A percentile compares a stretch with the other conserved stretches of the same genome.
These are phyloP conservation scores for Biscogniauxia sp. DNA, from an alignment of 2,329 filamentous ascomycete species.

Conservation along the genomic window DNA sequence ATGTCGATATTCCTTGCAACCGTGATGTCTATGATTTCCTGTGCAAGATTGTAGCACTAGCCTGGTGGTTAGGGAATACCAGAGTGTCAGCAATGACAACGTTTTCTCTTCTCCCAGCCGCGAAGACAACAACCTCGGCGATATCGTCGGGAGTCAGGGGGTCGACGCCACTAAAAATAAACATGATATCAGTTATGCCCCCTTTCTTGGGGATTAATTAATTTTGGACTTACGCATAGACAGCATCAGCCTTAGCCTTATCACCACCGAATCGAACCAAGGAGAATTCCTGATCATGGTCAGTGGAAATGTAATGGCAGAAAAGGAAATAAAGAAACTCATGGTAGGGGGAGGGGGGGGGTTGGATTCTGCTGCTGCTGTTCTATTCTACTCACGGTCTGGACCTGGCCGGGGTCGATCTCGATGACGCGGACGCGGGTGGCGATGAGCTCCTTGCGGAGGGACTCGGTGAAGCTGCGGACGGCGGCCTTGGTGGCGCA, in stretches of 20 bases:
- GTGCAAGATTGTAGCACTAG: conserved; percentile 28
- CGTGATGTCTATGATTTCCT: conserved; percentile 21
- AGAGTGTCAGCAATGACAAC: conserved; percentile 77
- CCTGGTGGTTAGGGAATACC: conserved; percentile 75
- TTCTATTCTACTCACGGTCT: conserved; percentile 47
- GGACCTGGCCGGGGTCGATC: conserved; percentile 75
- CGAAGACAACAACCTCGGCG: conserved; percentile 74
- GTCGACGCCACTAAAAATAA: conserved; percentile 42
- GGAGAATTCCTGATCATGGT: conserved; percentile 59
- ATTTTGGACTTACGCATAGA: conserved; percentile 51
- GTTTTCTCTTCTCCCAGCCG: conserved; percentile 73
- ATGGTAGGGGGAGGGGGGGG: too few relatives aligned
- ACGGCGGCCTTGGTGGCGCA: conserved; percentile 77
- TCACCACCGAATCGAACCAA: conserved; percentile 75
- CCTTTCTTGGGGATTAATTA: background rate
- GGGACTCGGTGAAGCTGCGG: conserved; percentile 67
- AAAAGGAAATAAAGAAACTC: too few relatives aligned
- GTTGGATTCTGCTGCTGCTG: too few relatives aligned
- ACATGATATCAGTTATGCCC: conserved; percentile 16
- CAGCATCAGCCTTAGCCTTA: conserved; percentile 73
- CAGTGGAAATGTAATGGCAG: background rate
- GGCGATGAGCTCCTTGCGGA: conserved; percentile 69
- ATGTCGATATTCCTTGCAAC: conserved; percentile 2
- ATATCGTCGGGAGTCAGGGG: conserved; percentile 76
- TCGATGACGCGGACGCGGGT: conserved; percentile 69